A percentile compares a stretch with the other conserved stretches of the same genome.
Conservation (phyloP, 768 basidiomycete species). For the Tricholoma matsutake region DNA sequence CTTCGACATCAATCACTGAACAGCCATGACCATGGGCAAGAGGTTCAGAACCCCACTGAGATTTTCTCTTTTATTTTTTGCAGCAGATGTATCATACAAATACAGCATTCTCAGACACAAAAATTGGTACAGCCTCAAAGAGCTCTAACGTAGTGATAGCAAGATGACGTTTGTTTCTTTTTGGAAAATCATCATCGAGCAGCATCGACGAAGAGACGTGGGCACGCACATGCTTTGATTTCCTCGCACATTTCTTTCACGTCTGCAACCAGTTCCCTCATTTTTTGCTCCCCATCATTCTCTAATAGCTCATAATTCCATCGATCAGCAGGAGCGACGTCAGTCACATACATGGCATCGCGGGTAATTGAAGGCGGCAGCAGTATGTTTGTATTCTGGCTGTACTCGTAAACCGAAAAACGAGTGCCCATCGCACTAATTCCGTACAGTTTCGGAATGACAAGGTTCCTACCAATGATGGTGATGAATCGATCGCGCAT, state of each 20-base stretch:
- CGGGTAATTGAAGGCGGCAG: slow-evolving; percentile 8
- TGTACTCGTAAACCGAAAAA: slow-evolving; percentile 14
- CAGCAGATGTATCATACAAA: too few relatives aligned
- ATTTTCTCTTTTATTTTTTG: too few relatives aligned
- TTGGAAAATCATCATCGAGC: neutral
- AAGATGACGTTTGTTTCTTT: too few relatives aligned
- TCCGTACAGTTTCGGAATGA: slow-evolving; percentile 15
- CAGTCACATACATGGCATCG: slow-evolving; percentile 12
- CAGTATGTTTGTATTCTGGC: slow-evolving; percentile 4
- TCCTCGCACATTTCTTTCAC: neutral
- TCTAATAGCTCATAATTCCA: slow-evolving; percentile 18
- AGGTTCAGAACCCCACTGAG: too few relatives aligned
- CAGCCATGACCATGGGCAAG: too few relatives aligned
- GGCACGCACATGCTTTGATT: neutral
- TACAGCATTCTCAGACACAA: too few relatives aligned
- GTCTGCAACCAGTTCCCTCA: neutral
- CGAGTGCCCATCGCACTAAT: slow-evolving; percentile 16
- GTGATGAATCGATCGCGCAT: neutral
- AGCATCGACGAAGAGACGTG: neutral
- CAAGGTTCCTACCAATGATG: slow-evolving; percentile 3
- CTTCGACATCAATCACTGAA: too few relatives aligned
- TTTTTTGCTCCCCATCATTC: neutral
- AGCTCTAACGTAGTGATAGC: too few relatives aligned
- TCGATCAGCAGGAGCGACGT: slow-evolving; percentile 15
- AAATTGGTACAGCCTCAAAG: too few relatives aligned